Percentiles rank a stretch among this genome's conserved stretches.
Conservation (phyloP, 768 basidiomycete genomes). For the Dioszegia aurantiaca region DNA sequence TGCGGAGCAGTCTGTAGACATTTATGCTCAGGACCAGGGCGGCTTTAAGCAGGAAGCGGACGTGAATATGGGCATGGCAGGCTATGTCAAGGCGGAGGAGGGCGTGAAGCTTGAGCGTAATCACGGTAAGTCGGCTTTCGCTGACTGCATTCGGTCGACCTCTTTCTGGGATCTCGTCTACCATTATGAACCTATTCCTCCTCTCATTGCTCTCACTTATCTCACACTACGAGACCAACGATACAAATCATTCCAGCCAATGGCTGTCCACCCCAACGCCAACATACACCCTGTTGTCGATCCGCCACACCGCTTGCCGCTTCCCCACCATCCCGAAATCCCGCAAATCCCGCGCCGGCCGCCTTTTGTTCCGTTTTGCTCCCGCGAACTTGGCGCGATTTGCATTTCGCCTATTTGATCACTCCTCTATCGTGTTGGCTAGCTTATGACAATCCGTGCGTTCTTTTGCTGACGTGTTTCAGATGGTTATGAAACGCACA, state of each 20-base stretch:
- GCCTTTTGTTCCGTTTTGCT: too few species aligned
- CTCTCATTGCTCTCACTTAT: neutral
- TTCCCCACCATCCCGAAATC: neutral
- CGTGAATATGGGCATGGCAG: conserved; percentile 1
- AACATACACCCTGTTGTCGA: too few species aligned
- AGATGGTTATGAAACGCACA: neutral
- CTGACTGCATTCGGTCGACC: neutral
- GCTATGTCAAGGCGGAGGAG: neutral
- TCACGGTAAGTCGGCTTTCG: neutral
- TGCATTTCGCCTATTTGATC: neutral
- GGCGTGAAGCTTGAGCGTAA: neutral
- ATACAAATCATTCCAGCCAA: too few species aligned
- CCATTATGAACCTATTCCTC: too few species aligned
- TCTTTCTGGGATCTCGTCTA: neutral
- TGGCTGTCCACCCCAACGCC: too few species aligned
- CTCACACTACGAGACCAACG: too few species aligned
- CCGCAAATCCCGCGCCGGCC: neutral
- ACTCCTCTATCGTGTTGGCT: neutral
- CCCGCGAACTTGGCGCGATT: too few species aligned
- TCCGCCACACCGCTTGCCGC: conserved; percentile 5
- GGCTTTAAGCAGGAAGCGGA: neutral
- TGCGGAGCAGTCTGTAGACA: neutral
- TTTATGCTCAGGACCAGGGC: neutral
- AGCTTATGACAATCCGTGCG: neutral
- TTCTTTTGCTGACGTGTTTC: conserved; percentile 4